These are phyloP conservation scores for Parsonsia alboflavescens DNA, from an alignment of 257 asterid species.

Conservation along the genomic window DNA sequence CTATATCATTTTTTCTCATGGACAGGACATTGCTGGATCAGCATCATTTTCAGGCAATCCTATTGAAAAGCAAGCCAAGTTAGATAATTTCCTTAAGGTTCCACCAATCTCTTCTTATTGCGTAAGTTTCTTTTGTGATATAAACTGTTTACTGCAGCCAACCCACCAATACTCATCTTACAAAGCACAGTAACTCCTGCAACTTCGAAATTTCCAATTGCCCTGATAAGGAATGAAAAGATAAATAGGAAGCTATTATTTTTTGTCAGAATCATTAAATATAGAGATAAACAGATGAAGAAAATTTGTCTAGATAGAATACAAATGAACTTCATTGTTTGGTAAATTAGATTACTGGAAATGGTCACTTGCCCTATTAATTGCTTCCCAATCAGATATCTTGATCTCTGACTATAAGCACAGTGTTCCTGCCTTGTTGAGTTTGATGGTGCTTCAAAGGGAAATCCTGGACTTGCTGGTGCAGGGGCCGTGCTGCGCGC, in stretches of 20 bases:
- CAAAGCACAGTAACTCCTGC: not conserved
- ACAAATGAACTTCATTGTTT: not conserved
- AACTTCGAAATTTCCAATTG: not conserved
- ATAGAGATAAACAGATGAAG: not conserved
- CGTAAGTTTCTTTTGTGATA: conserved; percentile 43
- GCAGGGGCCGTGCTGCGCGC: conserved; percentile 88
- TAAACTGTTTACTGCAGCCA: conserved; percentile 10
- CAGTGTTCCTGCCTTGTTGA: conserved; percentile 79
- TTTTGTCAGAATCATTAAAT: not conserved
- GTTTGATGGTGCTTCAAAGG: conserved; percentile 97
- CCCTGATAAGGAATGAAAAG: not conserved
- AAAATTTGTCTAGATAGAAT: not conserved
- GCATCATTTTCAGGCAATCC: conserved; percentile 52
- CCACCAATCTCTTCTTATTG: conserved; percentile 81
- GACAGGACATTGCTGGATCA: conserved; percentile 55
- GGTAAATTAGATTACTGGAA: not conserved
- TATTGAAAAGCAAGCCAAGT: conserved; percentile 50
- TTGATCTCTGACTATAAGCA: conserved; percentile 26
- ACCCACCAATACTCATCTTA: not conserved
- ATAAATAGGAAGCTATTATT: not conserved
- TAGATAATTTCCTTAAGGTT: conserved; percentile 73
- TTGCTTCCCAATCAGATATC: conserved; percentile 23
- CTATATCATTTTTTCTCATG: conserved; percentile 14
- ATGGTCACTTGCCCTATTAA: conserved; percentile 1
- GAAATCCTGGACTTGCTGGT: conserved; percentile 96